Conservation (phyloP, 805 yeast genomes). For the Clavispora fructus region DNA sequence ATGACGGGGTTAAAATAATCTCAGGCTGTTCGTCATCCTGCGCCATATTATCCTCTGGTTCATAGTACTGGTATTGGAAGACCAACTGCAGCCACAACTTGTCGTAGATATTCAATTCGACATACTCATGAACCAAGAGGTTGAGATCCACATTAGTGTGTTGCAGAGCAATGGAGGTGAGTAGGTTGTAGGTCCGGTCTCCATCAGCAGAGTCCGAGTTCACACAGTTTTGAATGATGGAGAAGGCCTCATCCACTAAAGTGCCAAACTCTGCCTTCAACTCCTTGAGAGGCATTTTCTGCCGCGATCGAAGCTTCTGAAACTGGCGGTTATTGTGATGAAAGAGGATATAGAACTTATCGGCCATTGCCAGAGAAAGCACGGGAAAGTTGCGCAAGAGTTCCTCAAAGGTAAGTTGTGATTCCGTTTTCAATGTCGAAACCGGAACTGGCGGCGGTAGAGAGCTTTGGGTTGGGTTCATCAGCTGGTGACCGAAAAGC, state of each 20-base stretch:
- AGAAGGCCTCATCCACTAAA: conserved; percentile 31
- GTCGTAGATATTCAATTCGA: conserved; percentile 64
- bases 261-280: conserved; percentile 27
- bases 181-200: conserved; percentile 27
- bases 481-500: conserved; percentile 5
- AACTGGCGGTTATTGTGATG: conserved; percentile 37
- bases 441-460: background rate
- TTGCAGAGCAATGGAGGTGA: conserved; percentile 24
- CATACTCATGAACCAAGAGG: conserved; percentile 58
- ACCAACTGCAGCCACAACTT: conserved; percentile 54
- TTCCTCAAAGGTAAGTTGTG: conserved; percentile 28
- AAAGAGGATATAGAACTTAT: conserved; percentile 32
- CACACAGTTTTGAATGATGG: conserved; percentile 35
- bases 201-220: conserved; percentile 30
- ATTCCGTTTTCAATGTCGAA: background rate
- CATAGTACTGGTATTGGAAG: conserved; percentile 25
- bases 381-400: conserved; percentile 34
- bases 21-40: conserved; percentile 21
- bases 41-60: conserved; percentile 16
- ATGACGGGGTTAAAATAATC: conserved; percentile 22
- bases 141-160: conserved; percentile 44
- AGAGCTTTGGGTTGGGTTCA: background rate
- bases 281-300: conserved; percentile 20
- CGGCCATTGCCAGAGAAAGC: conserved; percentile 36
- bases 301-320: conserved; percentile 25